phyloP scores from a whole-genome alignment of 2,329 filamentous ascomycete genomes.

The Botrytis deweyae region DNA sequence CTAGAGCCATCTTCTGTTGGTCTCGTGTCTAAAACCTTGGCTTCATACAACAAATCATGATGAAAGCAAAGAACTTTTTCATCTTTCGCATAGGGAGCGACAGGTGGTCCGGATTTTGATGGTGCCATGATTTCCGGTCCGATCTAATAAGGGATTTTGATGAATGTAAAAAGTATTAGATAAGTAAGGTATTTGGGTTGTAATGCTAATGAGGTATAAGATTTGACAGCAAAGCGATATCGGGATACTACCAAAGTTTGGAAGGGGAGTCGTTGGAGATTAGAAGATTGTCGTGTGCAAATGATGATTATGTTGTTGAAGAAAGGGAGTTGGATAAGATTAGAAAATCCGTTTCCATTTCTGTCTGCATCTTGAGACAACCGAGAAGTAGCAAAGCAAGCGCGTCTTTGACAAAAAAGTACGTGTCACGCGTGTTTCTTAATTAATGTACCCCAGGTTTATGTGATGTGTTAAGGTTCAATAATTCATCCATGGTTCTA shows the following conservation, averaged over 20 bases:
- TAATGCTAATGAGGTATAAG: background rate
- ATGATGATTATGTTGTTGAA: background rate
- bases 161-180: background rate
- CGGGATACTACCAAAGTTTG: background rate
- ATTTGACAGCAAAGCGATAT: background rate
- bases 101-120: constrained; percentile 33
- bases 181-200: background rate
- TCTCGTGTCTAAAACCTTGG: constrained; percentile 83
- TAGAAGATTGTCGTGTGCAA: constrained; percentile 3
- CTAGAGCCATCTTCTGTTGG: constrained; percentile 61
- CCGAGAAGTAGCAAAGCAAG: constrained; percentile 4
- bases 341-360: constrained; percentile 1
- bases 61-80: constrained; percentile 97
- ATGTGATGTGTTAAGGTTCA: background rate
- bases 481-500: background rate
- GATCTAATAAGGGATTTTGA: background rate
- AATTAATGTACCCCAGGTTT: constrained; percentile 4
- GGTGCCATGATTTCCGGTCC: constrained; percentile 35
- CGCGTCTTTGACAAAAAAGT: constrained; percentile 1
- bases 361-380: background rate
- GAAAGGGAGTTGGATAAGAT: constrained; percentile 9
- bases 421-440: constrained; percentile 3
- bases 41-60: constrained; percentile 94
- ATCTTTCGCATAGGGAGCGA: constrained; percentile 58
- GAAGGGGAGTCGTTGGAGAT: background rate